Evolutionary conservation across 306 rosid species (phyloP).

Genomic region (Quercus rubra): DNA sequence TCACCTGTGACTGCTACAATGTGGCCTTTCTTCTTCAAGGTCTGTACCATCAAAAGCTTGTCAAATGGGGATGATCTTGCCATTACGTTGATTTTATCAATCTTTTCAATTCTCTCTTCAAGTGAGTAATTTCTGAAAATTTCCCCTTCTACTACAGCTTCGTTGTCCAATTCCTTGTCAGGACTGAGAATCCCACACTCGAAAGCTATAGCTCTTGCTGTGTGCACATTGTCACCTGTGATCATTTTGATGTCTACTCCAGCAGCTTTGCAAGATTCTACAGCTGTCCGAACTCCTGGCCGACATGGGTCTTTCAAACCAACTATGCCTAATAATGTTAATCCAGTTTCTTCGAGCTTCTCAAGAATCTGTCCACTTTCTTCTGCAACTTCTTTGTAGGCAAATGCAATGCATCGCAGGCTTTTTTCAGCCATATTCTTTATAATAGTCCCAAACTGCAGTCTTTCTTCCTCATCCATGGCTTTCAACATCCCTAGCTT

Average conservation of each 20-base stretch:
- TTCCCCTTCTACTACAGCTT: slow-evolving; percentile 10
- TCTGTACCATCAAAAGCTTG: slow-evolving; percentile 26
- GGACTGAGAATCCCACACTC: slow-evolving; percentile 18
- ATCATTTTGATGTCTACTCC: slow-evolving; percentile 27
- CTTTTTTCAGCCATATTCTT: slow-evolving; percentile 27
- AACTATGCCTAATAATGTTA: slow-evolving; percentile 13
- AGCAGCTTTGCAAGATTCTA: slow-evolving; percentile 27
- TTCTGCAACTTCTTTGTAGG: not conserved
- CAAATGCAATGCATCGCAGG: slow-evolving; percentile 27
- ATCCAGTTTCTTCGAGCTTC: slow-evolving; percentile 16
- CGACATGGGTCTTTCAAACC: slow-evolving; percentile 28
- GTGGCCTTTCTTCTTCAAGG: slow-evolving; percentile 24
- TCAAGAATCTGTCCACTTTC: not conserved
- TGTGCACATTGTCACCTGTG: slow-evolving; percentile 24
- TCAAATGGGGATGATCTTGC: slow-evolving; percentile 27
- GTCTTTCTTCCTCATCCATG: slow-evolving; percentile 17
- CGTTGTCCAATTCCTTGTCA: not conserved
- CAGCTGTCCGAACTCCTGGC: slow-evolving; percentile 12
- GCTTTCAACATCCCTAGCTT: slow-evolving; percentile 5
- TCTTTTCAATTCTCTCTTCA: slow-evolving; percentile 20
- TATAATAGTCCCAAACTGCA: not conserved
- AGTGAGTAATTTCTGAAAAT: slow-evolving; percentile 24
- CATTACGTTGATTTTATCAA: slow-evolving; percentile 21
- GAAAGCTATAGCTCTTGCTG: slow-evolving; percentile 26
- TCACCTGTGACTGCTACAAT: slow-evolving; percentile 32